Evolutionary conservation across 257 asterid species (phyloP), one percentile per base, ranked within the genome.

Genomic region (Rubia yunnanensis): DNA sequence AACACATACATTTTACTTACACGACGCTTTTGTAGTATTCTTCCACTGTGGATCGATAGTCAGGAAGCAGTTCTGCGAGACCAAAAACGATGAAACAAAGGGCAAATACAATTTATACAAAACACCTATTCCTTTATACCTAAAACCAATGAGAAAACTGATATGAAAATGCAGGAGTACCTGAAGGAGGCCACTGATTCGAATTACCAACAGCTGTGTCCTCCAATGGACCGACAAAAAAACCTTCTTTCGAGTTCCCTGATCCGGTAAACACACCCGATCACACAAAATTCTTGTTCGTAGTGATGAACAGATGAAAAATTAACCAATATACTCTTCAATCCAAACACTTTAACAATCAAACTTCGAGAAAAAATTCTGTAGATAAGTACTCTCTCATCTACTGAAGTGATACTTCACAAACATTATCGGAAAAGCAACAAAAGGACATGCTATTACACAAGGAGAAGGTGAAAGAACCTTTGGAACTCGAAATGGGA

Each of bases 151-250:
- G 24, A 14, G 38, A 10, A 50, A 52, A 55, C 52, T 50, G 24
- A 46, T 41, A 1, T 23, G 56, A 7, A 10, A 6, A 32, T 30
- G 27, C 23, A 36, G 31, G 28, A 64, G 53, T 77, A 82, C 88
- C 91, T 64, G 81, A 77, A 65, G 79, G 49, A 38, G 91, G 86
- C 88, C 91, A 85, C 72, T 85, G 91, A 74, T 85, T 85, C 71
- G 76, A 69, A 64, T 58, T 17, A 63, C 76, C 64, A 46, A 0
- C 56, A 6, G 67, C 14, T 15, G 9, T 48, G 24, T 63, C 79
- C 57, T 80, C 83, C 62, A 73, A 71, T 65, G 88, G 72, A 32
- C 91, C 88, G 60, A 85, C 65, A 32, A 78, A 66, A 78, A 85
- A 82, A 78, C 79, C 73, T 71, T 85, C 88, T 71, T 82, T 85